A percentile compares a stretch with the other conserved stretches of the same genome.
These are phyloP conservation scores for Penicillium flavigenum DNA, from an alignment of 495 filamentous ascomycete species.

Conservation along the genomic window DNA sequence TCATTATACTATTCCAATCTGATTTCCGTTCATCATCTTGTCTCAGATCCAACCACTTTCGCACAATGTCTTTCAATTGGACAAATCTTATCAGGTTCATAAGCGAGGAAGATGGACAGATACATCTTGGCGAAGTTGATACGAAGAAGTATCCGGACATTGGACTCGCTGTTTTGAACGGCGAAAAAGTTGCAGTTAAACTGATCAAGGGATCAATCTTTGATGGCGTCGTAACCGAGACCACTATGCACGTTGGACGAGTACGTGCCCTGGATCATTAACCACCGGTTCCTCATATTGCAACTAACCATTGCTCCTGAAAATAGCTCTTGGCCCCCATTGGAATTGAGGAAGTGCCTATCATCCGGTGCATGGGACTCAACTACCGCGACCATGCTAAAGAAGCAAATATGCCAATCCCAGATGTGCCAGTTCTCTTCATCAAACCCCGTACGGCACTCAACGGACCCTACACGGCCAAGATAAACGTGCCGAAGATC, in stretches of 20 bases:
- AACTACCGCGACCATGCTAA: conserved; percentile 62
- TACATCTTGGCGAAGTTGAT: conserved; percentile 37
- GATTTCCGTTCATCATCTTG: background rate
- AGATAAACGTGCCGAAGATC: conserved; percentile 36
- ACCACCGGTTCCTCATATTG: background rate
- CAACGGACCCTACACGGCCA: conserved; percentile 54
- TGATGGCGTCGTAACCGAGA: conserved; percentile 27
- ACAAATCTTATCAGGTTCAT: conserved; percentile 43
- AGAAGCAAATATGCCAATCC: conserved; percentile 66
- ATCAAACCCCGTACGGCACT: conserved; percentile 69
- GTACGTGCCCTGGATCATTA: background rate
- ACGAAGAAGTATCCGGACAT: conserved; percentile 24
- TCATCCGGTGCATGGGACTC: conserved; percentile 63
- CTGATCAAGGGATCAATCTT: conserved; percentile 31
- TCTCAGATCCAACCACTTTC: background rate
- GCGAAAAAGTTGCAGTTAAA: conserved; percentile 16
- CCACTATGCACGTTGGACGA: conserved; percentile 24
- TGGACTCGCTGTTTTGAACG: conserved; percentile 28
- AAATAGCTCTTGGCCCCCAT: conserved; percentile 32
- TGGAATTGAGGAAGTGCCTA: conserved; percentile 21
- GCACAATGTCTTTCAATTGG: conserved; percentile 22
- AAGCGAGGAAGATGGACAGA: conserved; percentile 35
- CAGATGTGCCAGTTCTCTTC: conserved; percentile 66
- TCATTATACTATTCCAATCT: background rate
- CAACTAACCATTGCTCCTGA: background rate